These are phyloP conservation scores for Salix brachista DNA, from an alignment of 345 rosid genomes.

Conservation along the genomic window DNA sequence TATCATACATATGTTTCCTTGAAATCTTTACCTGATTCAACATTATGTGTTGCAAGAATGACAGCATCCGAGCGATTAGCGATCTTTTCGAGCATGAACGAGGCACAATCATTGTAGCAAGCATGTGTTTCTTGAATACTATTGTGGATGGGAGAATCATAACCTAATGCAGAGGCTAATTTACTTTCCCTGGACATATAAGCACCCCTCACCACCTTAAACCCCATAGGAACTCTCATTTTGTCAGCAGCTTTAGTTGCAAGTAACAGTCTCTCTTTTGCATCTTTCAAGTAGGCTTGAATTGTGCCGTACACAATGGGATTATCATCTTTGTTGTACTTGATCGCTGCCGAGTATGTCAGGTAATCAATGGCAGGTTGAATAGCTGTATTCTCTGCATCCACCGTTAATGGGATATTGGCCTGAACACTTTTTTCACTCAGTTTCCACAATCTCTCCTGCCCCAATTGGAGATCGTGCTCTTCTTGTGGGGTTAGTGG, in stretches of 20 bases:
- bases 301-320: constrained; percentile 66
- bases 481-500: constrained; percentile 63
- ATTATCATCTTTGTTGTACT: constrained; percentile 41
- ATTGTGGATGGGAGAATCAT: constrained; percentile 69
- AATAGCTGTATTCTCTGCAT: constrained; percentile 74
- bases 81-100: constrained; percentile 60
- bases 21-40: constrained; percentile 53
- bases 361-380: constrained; percentile 90
- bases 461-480: constrained; percentile 46
- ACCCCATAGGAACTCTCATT: constrained; percentile 59
- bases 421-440: constrained; percentile 54
- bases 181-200: constrained; percentile 69
- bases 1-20: background rate
- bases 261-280: constrained; percentile 54
- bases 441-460: constrained; percentile 44
- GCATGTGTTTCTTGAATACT: constrained; percentile 64
- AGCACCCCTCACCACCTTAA: constrained; percentile 86
- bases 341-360: constrained; percentile 53
- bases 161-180: constrained; percentile 62
- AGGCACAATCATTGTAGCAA: constrained; percentile 73
- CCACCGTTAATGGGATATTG: constrained; percentile 50
- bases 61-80: constrained; percentile 52
- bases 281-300: constrained; percentile 80
- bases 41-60: constrained; percentile 89
- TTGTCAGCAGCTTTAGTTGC: constrained; percentile 52